Percentiles rank a stretch among this genome's conserved stretches.
Evolutionary conservation across 306 rosid genomes (phyloP).

Genomic region (Cucurbita argyrosperma): DNA sequence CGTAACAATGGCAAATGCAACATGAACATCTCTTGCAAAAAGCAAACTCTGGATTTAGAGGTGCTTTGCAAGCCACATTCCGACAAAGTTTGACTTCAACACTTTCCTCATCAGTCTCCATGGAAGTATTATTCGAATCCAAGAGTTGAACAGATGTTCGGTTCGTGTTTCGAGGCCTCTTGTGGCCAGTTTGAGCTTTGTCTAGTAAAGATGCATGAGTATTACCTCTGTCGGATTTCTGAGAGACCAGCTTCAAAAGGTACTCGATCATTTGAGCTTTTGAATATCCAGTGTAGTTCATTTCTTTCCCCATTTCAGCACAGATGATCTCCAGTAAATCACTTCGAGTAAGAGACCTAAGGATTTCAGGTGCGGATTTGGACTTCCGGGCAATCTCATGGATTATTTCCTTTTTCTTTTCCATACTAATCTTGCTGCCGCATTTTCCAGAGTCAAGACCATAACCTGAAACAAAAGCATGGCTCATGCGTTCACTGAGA

Average conservation of each 20-base stretch:
- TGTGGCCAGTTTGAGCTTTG: slow-evolving; percentile 31
- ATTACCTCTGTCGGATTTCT: slow-evolving; percentile 26
- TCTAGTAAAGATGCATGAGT: slow-evolving; percentile 14
- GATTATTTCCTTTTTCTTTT: slow-evolving; percentile 51
- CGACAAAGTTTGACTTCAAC: slow-evolving; percentile 35
- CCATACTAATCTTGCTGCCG: slow-evolving; percentile 41
- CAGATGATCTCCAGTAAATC: slow-evolving; percentile 76
- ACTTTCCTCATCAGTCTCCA: slow-evolving; percentile 28
- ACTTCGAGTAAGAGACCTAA: slow-evolving; percentile 56
- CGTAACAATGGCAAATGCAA: slow-evolving; percentile 61
- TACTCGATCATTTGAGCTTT: slow-evolving; percentile 63
- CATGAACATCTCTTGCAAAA: slow-evolving; percentile 96
- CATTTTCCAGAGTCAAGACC: slow-evolving; percentile 46
- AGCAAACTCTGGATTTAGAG: slow-evolving; percentile 34
- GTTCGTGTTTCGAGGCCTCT: slow-evolving; percentile 36
- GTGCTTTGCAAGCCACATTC: slow-evolving; percentile 75
- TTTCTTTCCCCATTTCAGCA: slow-evolving; percentile 79
- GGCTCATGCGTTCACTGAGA: slow-evolving; percentile 1
- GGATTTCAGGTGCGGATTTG: slow-evolving; percentile 51
- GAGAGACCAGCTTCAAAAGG: slow-evolving; percentile 53
- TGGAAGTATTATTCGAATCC: slow-evolving; percentile 20
- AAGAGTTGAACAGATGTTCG: slow-evolving; percentile 13
- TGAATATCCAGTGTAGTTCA: slow-evolving; percentile 75
- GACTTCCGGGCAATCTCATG: slow-evolving; percentile 50
- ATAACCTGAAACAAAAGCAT: slow-evolving; percentile 29